Base-by-base conservation (phyloP, 1,139 yeast genomes). In the Taiozyma sp. region DNA sequence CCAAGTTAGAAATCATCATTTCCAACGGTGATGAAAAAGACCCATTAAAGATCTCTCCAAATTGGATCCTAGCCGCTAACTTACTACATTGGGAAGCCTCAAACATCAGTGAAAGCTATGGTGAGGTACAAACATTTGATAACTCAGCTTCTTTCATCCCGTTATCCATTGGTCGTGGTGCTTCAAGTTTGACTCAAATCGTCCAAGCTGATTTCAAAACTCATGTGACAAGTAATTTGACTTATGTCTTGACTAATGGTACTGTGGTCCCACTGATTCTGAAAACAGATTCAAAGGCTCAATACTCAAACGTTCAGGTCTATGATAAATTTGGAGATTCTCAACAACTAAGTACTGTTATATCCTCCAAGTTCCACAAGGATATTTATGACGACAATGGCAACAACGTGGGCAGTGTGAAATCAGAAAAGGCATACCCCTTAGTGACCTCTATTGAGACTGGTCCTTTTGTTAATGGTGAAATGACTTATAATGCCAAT, bases 21-120 rank as follows among this genome's bases (percentile, higher is more conserved):
- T 74, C 79, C 42, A 86, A 86, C 62, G 90, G 90, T 34, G 58
- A 79, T 36, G 78, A 75, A 49, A 79, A 73, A 51, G 66, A 69
- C n/a, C 43, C 45, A 10, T 49, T 48, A n/a, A 54, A 57, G 12
- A 72, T 82, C 47, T 87, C 84, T 1, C 70, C 75, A 38, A 80
- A 85, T 66, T 87, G 96, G 96, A 76, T 86, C 47, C 72, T 85
- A 27, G 73, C 84, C 39, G 91, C 85, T n/a, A 83, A 80, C 58
- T 64, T 87, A 44, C 70, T 84, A 49, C 71, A 82, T 6, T 88
- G 87, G 84, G 83, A 84, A 65, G 73, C 73, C 52, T 60, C 64
- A 1, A 56, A 68, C 3, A 73, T 81, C 32, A 68, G 63, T 9
- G 63, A 61, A 28, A 67, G 76, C 19, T 54, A 62, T 19, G 87